phyloP scores from a whole-genome alignment of 441 rosid genomes.

The Iberis amara region DNA sequence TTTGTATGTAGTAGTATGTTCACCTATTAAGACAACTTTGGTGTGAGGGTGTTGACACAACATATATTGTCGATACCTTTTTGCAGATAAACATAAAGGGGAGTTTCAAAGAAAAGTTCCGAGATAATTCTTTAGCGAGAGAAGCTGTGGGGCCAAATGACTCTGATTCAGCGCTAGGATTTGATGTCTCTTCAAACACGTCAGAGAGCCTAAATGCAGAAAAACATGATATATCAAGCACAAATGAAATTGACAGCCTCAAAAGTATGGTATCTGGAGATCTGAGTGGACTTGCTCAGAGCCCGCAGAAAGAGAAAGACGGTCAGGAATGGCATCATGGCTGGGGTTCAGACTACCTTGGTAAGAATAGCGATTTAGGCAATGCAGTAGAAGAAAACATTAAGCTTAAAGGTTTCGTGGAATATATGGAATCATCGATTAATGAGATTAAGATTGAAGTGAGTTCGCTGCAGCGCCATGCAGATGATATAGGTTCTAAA shows the following conservation, averaged over 20 bases:
- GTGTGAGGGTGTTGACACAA: slow-evolving; percentile 14
- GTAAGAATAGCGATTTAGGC: slow-evolving; percentile 54
- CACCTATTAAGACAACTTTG: slow-evolving; percentile 10
- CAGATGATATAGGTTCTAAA: slow-evolving; percentile 69
- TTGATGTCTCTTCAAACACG: slow-evolving; percentile 89
- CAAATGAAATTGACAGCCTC: slow-evolving; percentile 74
- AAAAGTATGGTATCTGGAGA: slow-evolving; percentile 78
- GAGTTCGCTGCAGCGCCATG: slow-evolving; percentile 59
- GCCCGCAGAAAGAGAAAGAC: slow-evolving; percentile 56
- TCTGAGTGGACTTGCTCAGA: slow-evolving; percentile 62
- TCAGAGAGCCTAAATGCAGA: slow-evolving; percentile 80
- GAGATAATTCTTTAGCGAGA: slow-evolving; percentile 45
- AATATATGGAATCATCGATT: slow-evolving; percentile 71
- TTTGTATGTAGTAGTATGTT: slow-evolving; percentile 9
- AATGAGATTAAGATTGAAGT: slow-evolving; percentile 74
- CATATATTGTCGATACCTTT: slow-evolving; percentile 17
- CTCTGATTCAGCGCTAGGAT: slow-evolving; percentile 61
- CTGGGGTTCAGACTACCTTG: slow-evolving; percentile 69
- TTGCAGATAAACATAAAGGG: slow-evolving; percentile 58
- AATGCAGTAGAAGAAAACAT: slow-evolving; percentile 66
- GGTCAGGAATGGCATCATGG: slow-evolving; percentile 51
- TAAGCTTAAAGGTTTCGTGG: slow-evolving; percentile 78
- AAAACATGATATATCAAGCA: slow-evolving; percentile 74
- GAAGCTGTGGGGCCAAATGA: slow-evolving; percentile 46
- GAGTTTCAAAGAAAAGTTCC: slow-evolving; percentile 56